Evolutionary conservation across 139 green algal genomes (phyloP).

Genomic region (Trebouxia sp.): DNA sequence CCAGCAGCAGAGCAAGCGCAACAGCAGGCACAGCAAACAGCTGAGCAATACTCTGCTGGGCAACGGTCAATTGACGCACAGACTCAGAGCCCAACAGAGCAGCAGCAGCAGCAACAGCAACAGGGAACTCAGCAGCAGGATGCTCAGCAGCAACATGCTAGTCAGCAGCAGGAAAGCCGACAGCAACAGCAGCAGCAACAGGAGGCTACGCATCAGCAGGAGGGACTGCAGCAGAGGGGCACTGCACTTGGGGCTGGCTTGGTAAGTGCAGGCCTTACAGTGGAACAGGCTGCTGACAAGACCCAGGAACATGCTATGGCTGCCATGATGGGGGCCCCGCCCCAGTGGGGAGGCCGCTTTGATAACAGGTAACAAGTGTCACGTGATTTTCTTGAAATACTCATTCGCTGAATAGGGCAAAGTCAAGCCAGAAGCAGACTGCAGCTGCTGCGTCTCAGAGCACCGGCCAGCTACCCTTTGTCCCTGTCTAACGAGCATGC

Average conservation of each 20-base stretch:
- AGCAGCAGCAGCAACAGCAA: conserved; percentile 8
- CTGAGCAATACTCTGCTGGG: no score
- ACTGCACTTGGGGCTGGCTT: background rate
- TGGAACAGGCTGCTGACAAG: conserved; percentile 21
- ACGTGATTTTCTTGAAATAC: no score
- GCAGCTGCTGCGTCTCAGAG: no score
- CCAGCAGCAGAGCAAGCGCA: background rate
- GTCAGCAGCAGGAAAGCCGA: background rate
- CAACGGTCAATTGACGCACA: no score
- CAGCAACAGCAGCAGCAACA: background rate
- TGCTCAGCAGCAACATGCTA: background rate
- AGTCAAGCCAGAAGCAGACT: no score
- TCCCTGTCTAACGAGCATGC: no score
- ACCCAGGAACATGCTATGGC: conserved; percentile 16
- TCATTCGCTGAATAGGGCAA: no score
- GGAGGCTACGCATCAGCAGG: background rate
- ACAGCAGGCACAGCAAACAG: no score
- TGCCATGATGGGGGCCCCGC: background rate
- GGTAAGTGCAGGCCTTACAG: background rate
- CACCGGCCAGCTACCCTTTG: no score
- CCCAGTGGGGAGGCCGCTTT: background rate
- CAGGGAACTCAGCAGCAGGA: no score
- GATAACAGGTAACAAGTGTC: conserved; percentile 25
- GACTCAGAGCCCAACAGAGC: no score
- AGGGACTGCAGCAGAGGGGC: no score